These are phyloP conservation scores for Eucalyptus curtisii DNA, from an alignment of 345 rosid species.

Conservation along the genomic window DNA sequence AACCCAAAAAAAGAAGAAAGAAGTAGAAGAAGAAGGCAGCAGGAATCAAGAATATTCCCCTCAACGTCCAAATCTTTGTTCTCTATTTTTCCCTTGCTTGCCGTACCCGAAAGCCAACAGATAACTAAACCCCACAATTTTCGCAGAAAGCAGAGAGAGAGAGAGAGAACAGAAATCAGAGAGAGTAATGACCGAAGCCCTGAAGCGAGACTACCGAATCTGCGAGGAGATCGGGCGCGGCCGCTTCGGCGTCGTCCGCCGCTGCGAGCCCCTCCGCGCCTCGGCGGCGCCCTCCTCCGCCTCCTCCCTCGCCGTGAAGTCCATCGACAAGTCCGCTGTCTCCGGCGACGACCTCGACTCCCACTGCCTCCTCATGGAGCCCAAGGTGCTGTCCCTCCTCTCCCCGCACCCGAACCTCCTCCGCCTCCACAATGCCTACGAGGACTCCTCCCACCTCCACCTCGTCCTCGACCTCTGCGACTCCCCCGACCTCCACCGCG, in stretches of 20 bases:
- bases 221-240: slow-evolving; percentile 58
- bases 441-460: slow-evolving; percentile 40
- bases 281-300: background rate
- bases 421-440: slow-evolving; percentile 39
- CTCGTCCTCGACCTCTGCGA: slow-evolving; percentile 63
- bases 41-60: background rate
- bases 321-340: slow-evolving; percentile 34
- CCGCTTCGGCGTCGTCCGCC: slow-evolving; percentile 44
- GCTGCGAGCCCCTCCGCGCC: slow-evolving; percentile 17
- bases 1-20: background rate
- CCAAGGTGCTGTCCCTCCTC: slow-evolving; percentile 56
- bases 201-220: slow-evolving; percentile 29
- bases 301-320: slow-evolving; percentile 39
- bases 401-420: slow-evolving; percentile 63
- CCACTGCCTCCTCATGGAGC: slow-evolving; percentile 35
- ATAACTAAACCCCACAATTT: background rate
- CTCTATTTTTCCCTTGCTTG: background rate
- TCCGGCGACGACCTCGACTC: slow-evolving; percentile 54
- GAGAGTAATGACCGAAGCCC: slow-evolving; percentile 30
- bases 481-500: slow-evolving; percentile 39
- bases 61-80: background rate
- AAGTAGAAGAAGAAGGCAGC: no score
- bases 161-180: background rate
- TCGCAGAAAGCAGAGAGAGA: background rate
- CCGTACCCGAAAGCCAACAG: background rate